Evolutionary conservation across 225 moss, liverwort and hornwort genomes (phyloP).

Genomic region (Anthoceros angustus): DNA sequence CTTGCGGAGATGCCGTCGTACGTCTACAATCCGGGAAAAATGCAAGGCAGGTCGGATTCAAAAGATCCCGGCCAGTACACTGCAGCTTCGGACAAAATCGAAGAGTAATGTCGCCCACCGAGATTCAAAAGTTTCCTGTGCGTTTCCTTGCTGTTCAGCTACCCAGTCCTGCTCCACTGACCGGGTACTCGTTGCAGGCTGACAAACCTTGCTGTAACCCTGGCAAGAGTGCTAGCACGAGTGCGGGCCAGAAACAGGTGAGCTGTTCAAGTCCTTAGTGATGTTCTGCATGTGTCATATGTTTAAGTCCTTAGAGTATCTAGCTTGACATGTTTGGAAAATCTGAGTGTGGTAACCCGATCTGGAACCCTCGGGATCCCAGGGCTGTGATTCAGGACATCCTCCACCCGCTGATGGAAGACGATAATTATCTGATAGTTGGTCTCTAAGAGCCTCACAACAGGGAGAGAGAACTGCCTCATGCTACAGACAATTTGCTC

Average conservation of each 20-base stretch:
- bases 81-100: slow-evolving; percentile 11
- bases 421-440: slow-evolving; percentile 19
- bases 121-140: too few species aligned
- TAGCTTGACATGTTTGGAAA: neutral
- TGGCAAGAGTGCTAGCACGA: slow-evolving; percentile 14
- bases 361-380: neutral
- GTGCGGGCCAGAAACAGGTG: slow-evolving; percentile 22
- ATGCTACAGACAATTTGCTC: neutral
- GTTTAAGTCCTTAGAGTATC: neutral
- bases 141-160: too few species aligned
- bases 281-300: neutral
- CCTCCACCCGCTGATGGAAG: slow-evolving; percentile 22
- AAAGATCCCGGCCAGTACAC: too few species aligned
- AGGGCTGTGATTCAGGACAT: slow-evolving; percentile 18
- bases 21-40: too few species aligned
- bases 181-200: slow-evolving; percentile 11
- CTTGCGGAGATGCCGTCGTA: too few species aligned
- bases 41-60: too few species aligned
- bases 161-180: neutral
- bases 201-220: slow-evolving; percentile 16
- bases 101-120: slow-evolving; percentile 9
- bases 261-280: neutral
- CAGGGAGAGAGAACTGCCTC: neutral
- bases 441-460: slow-evolving; percentile 13
- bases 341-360: neutral